phyloP scores from a whole-genome alignment of 306 rosid species.

The Quercus variabilis region DNA sequence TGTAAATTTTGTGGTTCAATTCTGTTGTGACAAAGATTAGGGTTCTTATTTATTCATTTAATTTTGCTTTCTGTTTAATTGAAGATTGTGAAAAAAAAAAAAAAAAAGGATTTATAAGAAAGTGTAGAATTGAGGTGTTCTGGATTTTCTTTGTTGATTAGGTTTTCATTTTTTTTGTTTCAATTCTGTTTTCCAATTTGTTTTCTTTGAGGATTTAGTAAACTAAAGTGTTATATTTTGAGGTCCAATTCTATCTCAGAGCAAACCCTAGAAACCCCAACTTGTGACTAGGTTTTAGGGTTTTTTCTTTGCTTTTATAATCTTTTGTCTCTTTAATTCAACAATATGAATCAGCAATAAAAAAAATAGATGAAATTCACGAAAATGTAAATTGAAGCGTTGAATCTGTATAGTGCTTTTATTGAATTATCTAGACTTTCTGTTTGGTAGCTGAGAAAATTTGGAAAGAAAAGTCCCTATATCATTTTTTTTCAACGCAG shows the following conservation, averaged over 20 bases:
- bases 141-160: no score
- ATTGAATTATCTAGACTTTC: neutral
- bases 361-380: neutral
- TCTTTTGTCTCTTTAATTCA: neutral
- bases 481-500: neutral
- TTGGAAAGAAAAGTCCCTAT: neutral
- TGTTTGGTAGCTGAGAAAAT: neutral
- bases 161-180: no score
- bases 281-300: no score
- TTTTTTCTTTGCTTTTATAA: no score
- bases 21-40: neutral
- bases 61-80: neutral
- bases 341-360: neutral
- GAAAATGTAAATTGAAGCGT: neutral
- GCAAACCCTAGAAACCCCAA: no score
- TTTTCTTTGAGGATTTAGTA: neutral
- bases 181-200: neutral
- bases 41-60: neutral
- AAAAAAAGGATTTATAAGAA: no score
- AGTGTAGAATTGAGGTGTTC: no score
- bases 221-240: neutral
- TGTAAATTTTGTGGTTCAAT: neutral
- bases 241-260: no score
- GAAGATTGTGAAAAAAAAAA: no score
- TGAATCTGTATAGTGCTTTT: no score